Evolutionary conservation across 1,139 yeast genomes (phyloP).

Genomic region (Trichomonascaceae sp.): DNA sequence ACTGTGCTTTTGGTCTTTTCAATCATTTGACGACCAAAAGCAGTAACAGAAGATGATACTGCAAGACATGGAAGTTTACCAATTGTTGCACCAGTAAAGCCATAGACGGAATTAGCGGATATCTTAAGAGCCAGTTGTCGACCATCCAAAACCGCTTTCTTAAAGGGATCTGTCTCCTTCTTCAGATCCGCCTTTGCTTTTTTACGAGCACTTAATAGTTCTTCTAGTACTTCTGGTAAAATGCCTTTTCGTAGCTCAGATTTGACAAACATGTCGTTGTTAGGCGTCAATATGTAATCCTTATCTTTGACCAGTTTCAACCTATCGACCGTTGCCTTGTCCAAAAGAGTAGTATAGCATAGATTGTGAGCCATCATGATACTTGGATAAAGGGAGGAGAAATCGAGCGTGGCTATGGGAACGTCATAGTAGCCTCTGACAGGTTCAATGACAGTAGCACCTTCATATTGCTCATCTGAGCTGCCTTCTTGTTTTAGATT

Average conservation of each 20-base stretch:
- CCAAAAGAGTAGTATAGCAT: conserved; percentile 86
- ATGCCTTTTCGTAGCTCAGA: conserved; percentile 68
- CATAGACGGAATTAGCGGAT: conserved; percentile 97
- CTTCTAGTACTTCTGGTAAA: conserved; percentile 85
- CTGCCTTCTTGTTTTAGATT: conserved; percentile 80
- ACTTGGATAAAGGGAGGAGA: conserved; percentile 92
- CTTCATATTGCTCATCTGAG: conserved; percentile 86
- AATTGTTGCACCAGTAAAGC: conserved; percentile 97
- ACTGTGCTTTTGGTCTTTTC: conserved; percentile 85
- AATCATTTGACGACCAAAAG: conserved; percentile 96
- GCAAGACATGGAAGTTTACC: conserved; percentile 97
- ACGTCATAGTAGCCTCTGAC: conserved; percentile 90
- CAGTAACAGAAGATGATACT: conserved; percentile 90
- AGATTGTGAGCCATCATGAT: conserved; percentile 99
- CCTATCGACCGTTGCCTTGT: conserved; percentile 60
- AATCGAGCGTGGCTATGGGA: conserved; percentile 96
- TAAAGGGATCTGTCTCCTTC: conserved; percentile 91
- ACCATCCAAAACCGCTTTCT: conserved; percentile 89
- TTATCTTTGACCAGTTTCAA: conserved; percentile 57
- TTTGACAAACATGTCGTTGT: conserved; percentile 89
- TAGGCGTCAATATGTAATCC: conserved; percentile 85
- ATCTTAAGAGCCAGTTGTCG: conserved; percentile 93
- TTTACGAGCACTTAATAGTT: conserved; percentile 85
- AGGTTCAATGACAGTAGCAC: conserved; percentile 99
- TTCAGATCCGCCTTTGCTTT: conserved; percentile 86